Percentiles rank a stretch among this genome's conserved stretches.
These are phyloP conservation scores for Nymphaea thermarum DNA, from an alignment of 164 flowering plant species.

Conservation along the genomic window DNA sequence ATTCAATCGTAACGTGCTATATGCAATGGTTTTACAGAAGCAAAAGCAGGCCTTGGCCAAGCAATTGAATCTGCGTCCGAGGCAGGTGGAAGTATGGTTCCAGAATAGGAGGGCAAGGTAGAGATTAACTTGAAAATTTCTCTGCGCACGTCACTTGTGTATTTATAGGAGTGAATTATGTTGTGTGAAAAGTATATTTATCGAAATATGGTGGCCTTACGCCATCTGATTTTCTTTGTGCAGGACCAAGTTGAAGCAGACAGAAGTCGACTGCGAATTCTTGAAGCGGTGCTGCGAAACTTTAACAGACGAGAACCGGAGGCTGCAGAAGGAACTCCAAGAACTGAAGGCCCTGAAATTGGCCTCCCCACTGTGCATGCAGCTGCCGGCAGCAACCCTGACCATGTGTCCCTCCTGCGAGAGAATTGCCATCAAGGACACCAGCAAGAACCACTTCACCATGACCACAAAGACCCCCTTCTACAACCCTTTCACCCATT, in stretches of 20 bases:
- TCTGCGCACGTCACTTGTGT: background rate
- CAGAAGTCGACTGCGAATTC: constrained; percentile 81
- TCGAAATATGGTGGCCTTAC: background rate
- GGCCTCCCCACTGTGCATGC: constrained; percentile 49
- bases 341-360: constrained; percentile 69
- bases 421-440: constrained; percentile 14
- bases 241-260: constrained; percentile 92
- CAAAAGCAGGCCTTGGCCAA: constrained; percentile 83
- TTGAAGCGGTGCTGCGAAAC: constrained; percentile 78
- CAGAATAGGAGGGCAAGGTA: constrained; percentile 92
- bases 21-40: constrained; percentile 30
- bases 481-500: constrained; percentile 44
- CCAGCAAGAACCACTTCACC: constrained; percentile 1
- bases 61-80: constrained; percentile 58
- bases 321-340: constrained; percentile 67
- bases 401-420: constrained; percentile 60
- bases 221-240: background rate
- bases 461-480: constrained; percentile 23
- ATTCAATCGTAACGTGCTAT: background rate
- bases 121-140: background rate
- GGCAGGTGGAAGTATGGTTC: constrained; percentile 94
- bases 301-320: constrained; percentile 63
- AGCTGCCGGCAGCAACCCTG: constrained; percentile 39
- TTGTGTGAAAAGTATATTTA: background rate
- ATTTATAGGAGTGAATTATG: background rate